A percentile compares a stretch with the other conserved stretches of the same genome.
phyloP scores from a whole-genome alignment of 257 asterid genomes.

The Coffea canephora region DNA sequence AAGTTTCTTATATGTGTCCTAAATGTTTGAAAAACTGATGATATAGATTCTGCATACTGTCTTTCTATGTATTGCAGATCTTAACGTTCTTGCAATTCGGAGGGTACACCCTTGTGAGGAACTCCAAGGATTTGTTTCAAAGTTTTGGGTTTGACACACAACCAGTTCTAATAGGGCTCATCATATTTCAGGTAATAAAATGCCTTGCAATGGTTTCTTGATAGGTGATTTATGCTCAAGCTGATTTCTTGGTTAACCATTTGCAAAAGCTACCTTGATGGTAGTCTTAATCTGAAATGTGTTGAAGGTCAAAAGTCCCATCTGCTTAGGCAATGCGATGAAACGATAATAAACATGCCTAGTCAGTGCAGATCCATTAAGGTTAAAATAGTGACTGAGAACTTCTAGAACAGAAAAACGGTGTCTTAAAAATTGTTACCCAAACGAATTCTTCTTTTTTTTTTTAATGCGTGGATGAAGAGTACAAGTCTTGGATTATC shows the following conservation, averaged over 20 bases:
- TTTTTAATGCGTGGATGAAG: neutral
- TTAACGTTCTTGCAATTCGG: conserved; percentile 90
- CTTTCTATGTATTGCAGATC: conserved; percentile 48
- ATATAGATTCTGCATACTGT: neutral
- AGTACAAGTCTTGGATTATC: neutral
- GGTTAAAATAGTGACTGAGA: neutral
- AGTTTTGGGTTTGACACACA: conserved; percentile 99
- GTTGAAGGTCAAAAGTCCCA: neutral
- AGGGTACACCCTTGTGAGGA: conserved; percentile 91
- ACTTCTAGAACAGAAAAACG: neutral
- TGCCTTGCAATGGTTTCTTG: neutral
- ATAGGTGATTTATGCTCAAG: neutral
- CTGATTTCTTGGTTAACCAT: neutral
- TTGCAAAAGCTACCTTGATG: neutral
- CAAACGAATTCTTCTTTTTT: too few relatives aligned
- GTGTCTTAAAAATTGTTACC: too few relatives aligned
- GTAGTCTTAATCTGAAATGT: neutral
- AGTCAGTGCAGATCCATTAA: neutral
- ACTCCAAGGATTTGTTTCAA: conserved; percentile 85
- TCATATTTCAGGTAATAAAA: conserved; percentile 79
- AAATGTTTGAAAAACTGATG: neutral
- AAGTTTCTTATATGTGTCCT: neutral
- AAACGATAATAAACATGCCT: neutral
- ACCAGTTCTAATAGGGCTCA: conserved; percentile 95
- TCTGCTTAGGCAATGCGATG: neutral